phyloP scores from a whole-genome alignment of 805 yeast genomes.

The Yamadazyma philogaea region DNA sequence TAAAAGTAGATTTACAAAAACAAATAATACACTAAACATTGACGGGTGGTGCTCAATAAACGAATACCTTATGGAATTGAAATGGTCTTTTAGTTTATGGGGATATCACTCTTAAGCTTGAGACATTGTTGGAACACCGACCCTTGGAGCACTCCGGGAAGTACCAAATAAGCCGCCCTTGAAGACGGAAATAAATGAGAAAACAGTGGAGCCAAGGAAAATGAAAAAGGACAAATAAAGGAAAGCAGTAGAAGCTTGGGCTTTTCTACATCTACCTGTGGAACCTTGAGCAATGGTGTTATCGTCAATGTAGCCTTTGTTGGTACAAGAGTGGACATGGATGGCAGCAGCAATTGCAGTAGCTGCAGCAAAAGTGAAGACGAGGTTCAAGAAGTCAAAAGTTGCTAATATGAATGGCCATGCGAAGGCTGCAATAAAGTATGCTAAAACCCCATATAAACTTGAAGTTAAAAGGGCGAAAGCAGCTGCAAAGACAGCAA shows the following conservation, averaged over 20 bases:
- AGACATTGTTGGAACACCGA: constrained; percentile 87
- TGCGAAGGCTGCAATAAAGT: constrained; percentile 73
- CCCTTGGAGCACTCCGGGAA: constrained; percentile 53
- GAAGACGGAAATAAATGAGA: constrained; percentile 56
- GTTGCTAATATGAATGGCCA: constrained; percentile 77
- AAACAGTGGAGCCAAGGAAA: constrained; percentile 62
- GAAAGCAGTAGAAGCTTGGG: constrained; percentile 82
- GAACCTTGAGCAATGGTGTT: constrained; percentile 77
- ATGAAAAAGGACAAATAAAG: constrained; percentile 78
- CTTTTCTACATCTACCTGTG: constrained; percentile 86
- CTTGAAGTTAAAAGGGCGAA: constrained; percentile 81
- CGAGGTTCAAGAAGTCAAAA: constrained; percentile 82
- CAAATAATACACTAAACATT: constrained; percentile 12
- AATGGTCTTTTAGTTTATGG: background rate
- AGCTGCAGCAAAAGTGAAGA: constrained; percentile 93
- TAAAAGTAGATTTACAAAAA: constrained; percentile 7
- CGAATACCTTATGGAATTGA: background rate
- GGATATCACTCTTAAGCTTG: constrained; percentile 57
- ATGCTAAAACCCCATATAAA: constrained; percentile 75
- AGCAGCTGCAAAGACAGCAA: constrained; percentile 81
- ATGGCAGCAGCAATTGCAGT: constrained; percentile 91
- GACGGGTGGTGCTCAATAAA: constrained; percentile 6
- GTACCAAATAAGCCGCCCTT: constrained; percentile 49
- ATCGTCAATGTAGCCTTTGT: constrained; percentile 56
- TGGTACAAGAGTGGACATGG: constrained; percentile 80